phyloP scores from a whole-genome alignment of 73 alveolate genomes.

The Loxodes magnus region DNA sequence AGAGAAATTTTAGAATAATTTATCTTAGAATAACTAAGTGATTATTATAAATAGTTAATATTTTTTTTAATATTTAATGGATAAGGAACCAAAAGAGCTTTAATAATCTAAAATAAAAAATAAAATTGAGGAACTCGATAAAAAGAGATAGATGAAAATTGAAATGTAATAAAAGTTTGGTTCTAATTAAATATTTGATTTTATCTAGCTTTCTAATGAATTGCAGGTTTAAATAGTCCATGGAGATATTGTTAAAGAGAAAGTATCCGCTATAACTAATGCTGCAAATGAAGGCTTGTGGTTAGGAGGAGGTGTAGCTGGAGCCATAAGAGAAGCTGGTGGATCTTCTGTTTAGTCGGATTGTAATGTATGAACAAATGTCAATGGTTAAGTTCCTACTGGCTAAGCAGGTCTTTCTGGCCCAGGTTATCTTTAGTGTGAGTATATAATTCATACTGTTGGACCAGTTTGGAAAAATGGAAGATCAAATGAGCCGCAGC shows the following conservation, averaged over 20 bases:
- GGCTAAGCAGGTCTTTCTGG: conserved; percentile 58
- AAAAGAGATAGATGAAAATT: too few species aligned
- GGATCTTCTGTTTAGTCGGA: conserved; percentile 55
- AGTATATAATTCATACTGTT: conserved; percentile 67
- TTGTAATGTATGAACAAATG: conserved; percentile 32
- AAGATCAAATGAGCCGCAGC: conserved; percentile 6
- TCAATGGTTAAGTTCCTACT: conserved; percentile 17
- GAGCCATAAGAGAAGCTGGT: conserved; percentile 61
- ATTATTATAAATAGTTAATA: too few species aligned
- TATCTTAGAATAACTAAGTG: too few species aligned
- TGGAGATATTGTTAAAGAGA: conserved; percentile 63
- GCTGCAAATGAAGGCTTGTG: conserved; percentile 60
- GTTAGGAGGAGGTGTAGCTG: conserved; percentile 72
- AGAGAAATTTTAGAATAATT: too few species aligned
- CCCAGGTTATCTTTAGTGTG: conserved; percentile 64
- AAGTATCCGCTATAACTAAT: conserved; percentile 71
- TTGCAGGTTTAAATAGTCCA: too few species aligned
- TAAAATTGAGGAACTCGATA: too few species aligned
- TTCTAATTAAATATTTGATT: too few species aligned
- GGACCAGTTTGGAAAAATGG: conserved; percentile 69
- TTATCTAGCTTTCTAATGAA: too few species aligned
- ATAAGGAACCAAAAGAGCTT: too few species aligned
- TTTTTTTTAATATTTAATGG: too few species aligned
- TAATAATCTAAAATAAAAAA: too few species aligned
- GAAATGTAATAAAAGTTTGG: too few species aligned